Conservation (phyloP, 2,329 filamentous ascomycete genomes). For the Colletotrichum eleusines region DNA sequence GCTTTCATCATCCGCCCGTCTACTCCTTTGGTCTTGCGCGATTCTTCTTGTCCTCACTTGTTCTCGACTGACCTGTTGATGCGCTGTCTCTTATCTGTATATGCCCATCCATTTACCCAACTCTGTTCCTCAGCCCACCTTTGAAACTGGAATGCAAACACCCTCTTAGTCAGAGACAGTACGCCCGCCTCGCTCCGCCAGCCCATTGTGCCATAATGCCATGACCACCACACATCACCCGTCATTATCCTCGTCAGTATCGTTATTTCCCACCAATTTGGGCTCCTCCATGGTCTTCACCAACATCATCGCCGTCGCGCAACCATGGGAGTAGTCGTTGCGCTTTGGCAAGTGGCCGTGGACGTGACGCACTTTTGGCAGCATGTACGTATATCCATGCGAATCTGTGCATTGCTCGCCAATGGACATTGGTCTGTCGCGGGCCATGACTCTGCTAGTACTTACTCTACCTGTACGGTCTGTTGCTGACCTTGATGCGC, state of each 20-base stretch:
- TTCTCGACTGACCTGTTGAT: background rate
- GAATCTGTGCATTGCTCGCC: background rate
- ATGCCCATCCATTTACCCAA: background rate
- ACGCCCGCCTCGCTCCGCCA: slow-evolving; percentile 29
- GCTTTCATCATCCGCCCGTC: background rate
- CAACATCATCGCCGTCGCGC: slow-evolving; percentile 31
- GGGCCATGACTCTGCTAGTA: background rate
- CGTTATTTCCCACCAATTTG: slow-evolving; percentile 29
- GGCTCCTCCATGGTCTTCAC: slow-evolving; percentile 38
- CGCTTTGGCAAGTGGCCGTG: slow-evolving; percentile 69
- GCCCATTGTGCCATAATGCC: slow-evolving; percentile 39
- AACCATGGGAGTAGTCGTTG: slow-evolving; percentile 58
- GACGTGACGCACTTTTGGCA: slow-evolving; percentile 75
- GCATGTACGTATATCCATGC: slow-evolving; percentile 57
- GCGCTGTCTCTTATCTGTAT: background rate
- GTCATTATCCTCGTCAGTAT: slow-evolving; percentile 38
- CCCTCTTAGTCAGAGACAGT: slow-evolving; percentile 29
- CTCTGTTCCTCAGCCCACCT: slow-evolving; percentile 16
- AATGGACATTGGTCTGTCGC: background rate
- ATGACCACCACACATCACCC: slow-evolving; percentile 26
- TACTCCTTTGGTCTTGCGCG: slow-evolving; percentile 5
- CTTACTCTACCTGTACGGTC: background rate
- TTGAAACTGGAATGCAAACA: slow-evolving; percentile 37
- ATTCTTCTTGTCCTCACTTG: background rate
- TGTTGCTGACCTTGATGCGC: slow-evolving; percentile 25